phyloP scores from a whole-genome alignment of 345 rosid species.

The rapeseed (Brassica napus) region DNA sequence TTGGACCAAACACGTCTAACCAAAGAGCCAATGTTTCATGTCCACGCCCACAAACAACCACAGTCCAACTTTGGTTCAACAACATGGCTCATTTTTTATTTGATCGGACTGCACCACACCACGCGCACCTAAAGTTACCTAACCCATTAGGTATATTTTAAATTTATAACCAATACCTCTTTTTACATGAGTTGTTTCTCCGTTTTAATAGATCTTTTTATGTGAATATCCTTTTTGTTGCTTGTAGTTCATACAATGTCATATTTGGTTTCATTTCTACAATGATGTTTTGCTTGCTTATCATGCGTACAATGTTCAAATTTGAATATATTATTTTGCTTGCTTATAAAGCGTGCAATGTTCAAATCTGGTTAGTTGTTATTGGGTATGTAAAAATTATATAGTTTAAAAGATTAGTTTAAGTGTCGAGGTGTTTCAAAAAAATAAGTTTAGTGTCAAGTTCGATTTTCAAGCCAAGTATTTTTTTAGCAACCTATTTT shows the following conservation, averaged over 20 bases:
- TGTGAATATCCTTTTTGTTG: background rate
- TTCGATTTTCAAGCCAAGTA: background rate
- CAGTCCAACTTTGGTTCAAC: conserved; percentile 24
- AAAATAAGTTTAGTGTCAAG: background rate
- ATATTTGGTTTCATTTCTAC: background rate
- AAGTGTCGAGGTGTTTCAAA: too few relatives aligned
- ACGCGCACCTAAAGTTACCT: conserved; percentile 26
- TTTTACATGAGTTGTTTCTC: background rate
- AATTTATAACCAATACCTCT: background rate
- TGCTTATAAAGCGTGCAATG: background rate
- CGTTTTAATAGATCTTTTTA: background rate
- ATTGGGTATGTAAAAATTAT: background rate
- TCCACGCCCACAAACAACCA: conserved; percentile 20
- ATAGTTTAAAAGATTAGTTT: background rate
- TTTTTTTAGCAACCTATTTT: background rate
- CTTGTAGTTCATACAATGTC: background rate
- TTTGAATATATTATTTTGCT: background rate
- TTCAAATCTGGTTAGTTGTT: background rate
- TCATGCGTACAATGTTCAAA: background rate
- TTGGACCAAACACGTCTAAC: conserved; percentile 14
- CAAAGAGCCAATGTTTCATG: conserved; percentile 16
- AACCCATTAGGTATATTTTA: conserved; percentile 13
- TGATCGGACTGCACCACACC: conserved; percentile 7
- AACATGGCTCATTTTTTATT: conserved; percentile 1
- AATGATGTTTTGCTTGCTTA: background rate